Evolutionary conservation across 1,284 basidiomycete genomes (phyloP), one percentile per base, ranked within the genome.

Genomic region (Malassezia slooffiae): DNA sequence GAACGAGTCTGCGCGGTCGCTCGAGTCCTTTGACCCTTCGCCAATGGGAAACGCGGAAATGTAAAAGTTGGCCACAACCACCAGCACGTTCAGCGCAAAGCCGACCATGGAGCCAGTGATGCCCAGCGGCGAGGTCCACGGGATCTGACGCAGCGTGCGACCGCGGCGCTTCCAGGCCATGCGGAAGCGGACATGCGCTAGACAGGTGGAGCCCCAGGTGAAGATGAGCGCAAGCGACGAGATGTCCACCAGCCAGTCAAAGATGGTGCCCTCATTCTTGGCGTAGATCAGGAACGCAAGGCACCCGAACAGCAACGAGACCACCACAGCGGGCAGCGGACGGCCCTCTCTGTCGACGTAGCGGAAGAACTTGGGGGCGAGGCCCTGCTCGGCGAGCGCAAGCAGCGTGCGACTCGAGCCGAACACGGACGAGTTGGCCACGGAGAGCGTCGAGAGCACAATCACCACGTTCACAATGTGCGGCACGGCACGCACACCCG

Each of bases 281-380:
- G 52, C 40, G 44, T 63, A 59, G 23, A 58, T 52, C 38, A 61
- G 49, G 54, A 59, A 70, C 21, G 55, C 64, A 28, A 68, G 60
- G 24, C 57, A 43, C 39, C 60, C 64, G 23, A 65, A 57, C 30
- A 52, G 24, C 19, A 67, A 44, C 23, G 53, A 57, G 15, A 61
- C 26, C 23, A 71, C 19, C 12, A 74, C 63, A 8, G 75, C 72
- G 38, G 52, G 71, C 5, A 74, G 57, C 1, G 75, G 75, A 15
- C 75, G 72, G 23, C 75, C 74, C 15, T 71, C 57, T 54, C 75
- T 74, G 70, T 77, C 75, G 40, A 76, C 71, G 57, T 74, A 57
- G n/a, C 43, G 41, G 41, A 71, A 69, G 41, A 69, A 28, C 40
- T 60, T 65, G 46, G 74, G 74, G 1, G 73, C 73, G 55, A 72